Conservation (phyloP, 2,329 filamentous ascomycete genomes). For the Epichloe amarillans region DNA sequence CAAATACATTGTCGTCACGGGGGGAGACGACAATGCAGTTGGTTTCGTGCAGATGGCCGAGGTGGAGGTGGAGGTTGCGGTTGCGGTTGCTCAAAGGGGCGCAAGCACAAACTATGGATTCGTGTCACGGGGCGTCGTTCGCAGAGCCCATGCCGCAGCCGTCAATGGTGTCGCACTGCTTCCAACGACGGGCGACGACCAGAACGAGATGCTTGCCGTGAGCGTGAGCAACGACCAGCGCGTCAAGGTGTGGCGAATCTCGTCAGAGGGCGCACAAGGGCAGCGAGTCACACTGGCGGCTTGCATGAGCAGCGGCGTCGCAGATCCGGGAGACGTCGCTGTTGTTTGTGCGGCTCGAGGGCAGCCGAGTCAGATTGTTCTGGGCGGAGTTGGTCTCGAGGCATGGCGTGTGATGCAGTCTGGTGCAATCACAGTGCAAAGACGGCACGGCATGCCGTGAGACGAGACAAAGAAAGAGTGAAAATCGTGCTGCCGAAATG, state of each 20-base stretch:
- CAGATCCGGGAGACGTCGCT: slow-evolving; percentile 42
- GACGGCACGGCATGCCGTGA: too few species aligned
- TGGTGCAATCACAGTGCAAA: neutral
- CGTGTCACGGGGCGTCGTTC: slow-evolving; percentile 14
- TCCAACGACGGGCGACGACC: slow-evolving; percentile 4
- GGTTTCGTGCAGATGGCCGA: slow-evolving; percentile 33
- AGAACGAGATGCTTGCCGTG: slow-evolving; percentile 18
- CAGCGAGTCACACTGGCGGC: slow-evolving; percentile 27
- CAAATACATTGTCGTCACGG: slow-evolving; percentile 48
- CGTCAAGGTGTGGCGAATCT: slow-evolving; percentile 40
- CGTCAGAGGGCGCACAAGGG: slow-evolving; percentile 7
- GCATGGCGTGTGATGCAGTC: slow-evolving; percentile 19
- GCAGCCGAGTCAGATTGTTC: slow-evolving; percentile 17
- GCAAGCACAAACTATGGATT: slow-evolving; percentile 10
- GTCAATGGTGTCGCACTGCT: slow-evolving; percentile 44
- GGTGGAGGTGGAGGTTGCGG: slow-evolving; percentile 6
- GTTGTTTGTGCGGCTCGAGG: slow-evolving; percentile 14
- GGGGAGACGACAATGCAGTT: slow-evolving; percentile 85
- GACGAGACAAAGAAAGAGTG: too few species aligned
- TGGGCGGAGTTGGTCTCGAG: slow-evolving; percentile 35
- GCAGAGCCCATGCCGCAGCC: slow-evolving; percentile 56
- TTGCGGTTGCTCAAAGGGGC: neutral
- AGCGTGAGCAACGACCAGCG: slow-evolving; percentile 49
- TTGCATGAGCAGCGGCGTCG: slow-evolving; percentile 44
- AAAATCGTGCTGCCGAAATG: too few species aligned